phyloP scores from a whole-genome alignment of 2,329 filamentous ascomycete genomes.

The Alternaria sp. region DNA sequence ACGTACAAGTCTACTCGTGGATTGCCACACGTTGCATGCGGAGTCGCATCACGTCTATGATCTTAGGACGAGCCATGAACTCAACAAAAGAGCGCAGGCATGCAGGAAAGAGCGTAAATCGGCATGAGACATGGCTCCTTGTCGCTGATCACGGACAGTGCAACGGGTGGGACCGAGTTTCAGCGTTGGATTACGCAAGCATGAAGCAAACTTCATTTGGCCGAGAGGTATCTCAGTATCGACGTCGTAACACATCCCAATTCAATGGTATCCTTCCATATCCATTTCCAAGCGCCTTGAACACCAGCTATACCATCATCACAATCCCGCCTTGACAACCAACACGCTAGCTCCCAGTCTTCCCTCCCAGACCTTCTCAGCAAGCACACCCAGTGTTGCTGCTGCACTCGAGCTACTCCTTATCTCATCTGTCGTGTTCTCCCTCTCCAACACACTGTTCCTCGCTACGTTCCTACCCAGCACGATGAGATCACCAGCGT shows the following conservation, averaged over 20 bases:
- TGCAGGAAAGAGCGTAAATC: background rate
- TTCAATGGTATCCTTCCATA: background rate
- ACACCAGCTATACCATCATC: background rate
- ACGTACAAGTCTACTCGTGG: background rate
- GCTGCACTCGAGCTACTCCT: constrained; percentile 36
- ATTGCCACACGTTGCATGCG: background rate
- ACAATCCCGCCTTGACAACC: constrained; percentile 66
- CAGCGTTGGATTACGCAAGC: background rate
- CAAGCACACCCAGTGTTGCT: constrained; percentile 64
- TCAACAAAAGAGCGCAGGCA: background rate
- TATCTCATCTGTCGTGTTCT: constrained; percentile 49
- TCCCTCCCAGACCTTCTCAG: constrained; percentile 64
- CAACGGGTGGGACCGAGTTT: background rate
- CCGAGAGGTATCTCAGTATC: background rate
- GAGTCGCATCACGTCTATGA: background rate
- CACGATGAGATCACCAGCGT: constrained; percentile 74
- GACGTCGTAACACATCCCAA: background rate
- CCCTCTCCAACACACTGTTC: constrained; percentile 30
- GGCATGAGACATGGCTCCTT: constrained; percentile 1
- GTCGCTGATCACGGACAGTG: constrained; percentile 3
- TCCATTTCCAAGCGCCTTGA: background rate
- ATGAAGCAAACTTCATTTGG: background rate
- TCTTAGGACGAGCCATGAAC: background rate
- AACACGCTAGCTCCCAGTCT: constrained; percentile 71
- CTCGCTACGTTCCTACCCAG: constrained; percentile 60